Base-by-base conservation (phyloP, 495 filamentous ascomycete species). In the Tuber microsphaerosporum region DNA sequence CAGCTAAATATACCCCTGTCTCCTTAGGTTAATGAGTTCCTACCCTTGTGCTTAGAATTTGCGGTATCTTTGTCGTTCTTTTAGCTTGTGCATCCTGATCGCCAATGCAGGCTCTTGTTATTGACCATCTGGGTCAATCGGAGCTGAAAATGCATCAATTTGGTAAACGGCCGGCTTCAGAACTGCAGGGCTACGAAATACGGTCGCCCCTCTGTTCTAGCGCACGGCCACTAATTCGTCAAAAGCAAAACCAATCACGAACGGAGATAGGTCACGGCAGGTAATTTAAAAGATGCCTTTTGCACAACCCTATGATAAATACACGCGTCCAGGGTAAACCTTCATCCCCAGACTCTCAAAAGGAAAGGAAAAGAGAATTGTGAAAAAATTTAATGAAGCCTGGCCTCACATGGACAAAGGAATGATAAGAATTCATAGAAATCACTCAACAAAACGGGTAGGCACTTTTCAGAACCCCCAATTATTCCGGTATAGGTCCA, bases 401-500 rank as follows among this genome's bases (percentile, higher is more conserved):
- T 7, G 56, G 56, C 14, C 12, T 65, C 56, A 17, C 26, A 65
- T 7, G 56, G 26, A 17, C 56, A 65, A 61, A 34, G 1, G 4
- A 65, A 31, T 16, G 56, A 34, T 65, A 5, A 31, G 31, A 65
- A 4, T 65, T 19, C 26, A 34, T 34, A 19, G 56, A 65, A n/a
- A 7, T 34, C 12, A 26, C 26, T 2, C 26, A 5, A 4, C 0
- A 65, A 65, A 65, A 31, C 14, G 12, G 56, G 26, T 4, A 34
- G 26, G 26, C 26, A 5, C 51, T 3, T 2, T 26, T 26, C 22
- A 61, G 48, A 56, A 31, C 34, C n/a, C 45, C 45, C 75, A 79
- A 73, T 65, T 79, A 69, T 79, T 71, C 43, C 72, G 79, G 79
- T 0, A 74, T 75, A 22, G 72, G 75, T 14, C 80, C 80, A 46